Conservation (phyloP, 2,329 filamentous ascomycete genomes). For the Aspergillus flavus region DNA sequence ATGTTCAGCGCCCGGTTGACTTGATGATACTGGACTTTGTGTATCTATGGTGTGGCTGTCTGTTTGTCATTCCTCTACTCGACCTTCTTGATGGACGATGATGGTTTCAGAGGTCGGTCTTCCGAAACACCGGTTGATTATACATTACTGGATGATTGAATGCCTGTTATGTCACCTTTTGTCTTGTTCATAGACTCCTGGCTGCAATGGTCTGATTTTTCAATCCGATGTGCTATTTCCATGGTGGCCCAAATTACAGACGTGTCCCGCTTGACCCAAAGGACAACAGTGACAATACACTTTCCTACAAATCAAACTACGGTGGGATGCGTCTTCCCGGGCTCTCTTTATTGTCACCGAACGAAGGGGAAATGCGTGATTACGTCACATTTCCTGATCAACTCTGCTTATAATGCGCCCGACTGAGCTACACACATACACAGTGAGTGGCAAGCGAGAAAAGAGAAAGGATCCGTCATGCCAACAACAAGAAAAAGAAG, state of each 20-base stretch:
- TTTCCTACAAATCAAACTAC: not conserved
- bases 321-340: not conserved
- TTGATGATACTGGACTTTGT: not conserved
- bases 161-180: constrained; percentile 2
- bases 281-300: not conserved
- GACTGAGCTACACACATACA: not conserved
- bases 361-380: not conserved
- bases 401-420: not conserved
- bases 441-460: not conserved
- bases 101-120: not conserved
- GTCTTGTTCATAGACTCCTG: constrained; percentile 2
- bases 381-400: not conserved
- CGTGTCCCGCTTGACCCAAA: not conserved
- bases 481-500: not conserved
- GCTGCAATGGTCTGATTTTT: not conserved
- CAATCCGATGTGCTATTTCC: constrained; percentile 10
- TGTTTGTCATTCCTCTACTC: not conserved
- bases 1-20: not conserved
- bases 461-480: not conserved
- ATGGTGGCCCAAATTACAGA: not conserved
- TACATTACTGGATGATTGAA: constrained; percentile 1
- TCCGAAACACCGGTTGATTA: constrained; percentile 1
- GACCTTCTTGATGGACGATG: not conserved
- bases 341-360: not conserved
- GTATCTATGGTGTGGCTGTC: not conserved